A percentile compares a stretch with the other conserved stretches of the same genome.
phyloP scores from a whole-genome alignment of 495 filamentous ascomycete genomes.

The Aspergillus indologenus region DNA sequence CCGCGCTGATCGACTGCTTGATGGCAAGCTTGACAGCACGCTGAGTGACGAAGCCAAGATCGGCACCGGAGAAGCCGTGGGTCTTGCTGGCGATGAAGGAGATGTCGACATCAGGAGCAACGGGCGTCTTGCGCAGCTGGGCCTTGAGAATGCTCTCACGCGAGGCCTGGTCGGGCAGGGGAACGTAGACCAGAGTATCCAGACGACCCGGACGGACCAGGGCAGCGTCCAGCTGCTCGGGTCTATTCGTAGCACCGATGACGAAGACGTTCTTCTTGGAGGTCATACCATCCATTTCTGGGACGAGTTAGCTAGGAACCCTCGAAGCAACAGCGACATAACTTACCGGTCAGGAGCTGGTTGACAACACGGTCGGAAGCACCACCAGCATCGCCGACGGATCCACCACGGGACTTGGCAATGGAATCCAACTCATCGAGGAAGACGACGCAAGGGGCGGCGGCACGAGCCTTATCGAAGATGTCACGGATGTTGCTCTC shows the following conservation, averaged over 20 bases:
- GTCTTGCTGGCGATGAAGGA: constrained; percentile 93
- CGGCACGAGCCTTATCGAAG: constrained; percentile 98
- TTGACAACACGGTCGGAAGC: constrained; percentile 99
- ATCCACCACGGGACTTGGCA: constrained; percentile 98
- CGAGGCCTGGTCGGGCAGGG: constrained; percentile 84
- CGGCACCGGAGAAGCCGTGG: constrained; percentile 98
- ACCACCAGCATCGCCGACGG: constrained; percentile 93
- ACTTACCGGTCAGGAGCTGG: constrained; percentile 93
- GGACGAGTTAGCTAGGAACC: constrained; percentile 34
- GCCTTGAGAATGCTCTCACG: constrained; percentile 88
- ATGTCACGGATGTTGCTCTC: constrained; percentile 99
- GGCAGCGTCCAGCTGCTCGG: constrained; percentile 96
- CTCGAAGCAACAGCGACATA: constrained; percentile 7
- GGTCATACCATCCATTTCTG: constrained; percentile 99
- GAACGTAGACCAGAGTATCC: constrained; percentile 96
- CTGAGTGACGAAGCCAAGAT: constrained; percentile 98
- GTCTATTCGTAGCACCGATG: constrained; percentile 97
- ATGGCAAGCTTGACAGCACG: constrained; percentile 98
- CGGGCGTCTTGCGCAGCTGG: constrained; percentile 97
- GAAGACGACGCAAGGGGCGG: constrained; percentile 98
- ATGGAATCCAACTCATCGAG: constrained; percentile 98
- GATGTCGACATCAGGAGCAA: constrained; percentile 81
- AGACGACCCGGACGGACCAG: constrained; percentile 98
- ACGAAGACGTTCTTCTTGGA: constrained; percentile 99
- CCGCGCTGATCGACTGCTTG: constrained; percentile 87